Evolutionary conservation across 2,329 filamentous ascomycete species (phyloP), one percentile per base, ranked within the genome.

Genomic region (Colletotrichum horii): DNA sequence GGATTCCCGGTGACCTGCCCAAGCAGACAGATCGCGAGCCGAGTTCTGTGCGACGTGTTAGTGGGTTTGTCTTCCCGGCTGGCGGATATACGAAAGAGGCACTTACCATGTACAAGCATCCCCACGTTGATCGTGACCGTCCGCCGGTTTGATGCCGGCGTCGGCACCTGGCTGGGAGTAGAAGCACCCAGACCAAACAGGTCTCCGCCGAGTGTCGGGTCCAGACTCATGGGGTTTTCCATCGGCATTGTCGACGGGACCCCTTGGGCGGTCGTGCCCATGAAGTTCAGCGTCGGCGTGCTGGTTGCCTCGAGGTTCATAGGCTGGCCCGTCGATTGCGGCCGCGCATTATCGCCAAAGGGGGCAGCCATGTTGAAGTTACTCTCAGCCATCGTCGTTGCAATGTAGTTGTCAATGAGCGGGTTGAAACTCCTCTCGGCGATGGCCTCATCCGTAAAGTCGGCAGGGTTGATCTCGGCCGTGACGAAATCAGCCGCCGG

Each of bases 401-500:
- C 22, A 12, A 22, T 36, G 22, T 36, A 68, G 12, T 24, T 65
- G 19, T 30, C 70, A 24, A 43, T 26, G 19, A n/a, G 15, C 55
- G 28, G 58, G 16, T 16, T 69, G n/a, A 4, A 60, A 2, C 4
- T 19, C 30, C 61, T 11, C 4, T 58, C 72, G 2, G 32, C 7
- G 8, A 15, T 30, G n/a, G 64, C 43, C 3, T 64, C 73, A 11
- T 52, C 38, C 5, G 74, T 55, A 70, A 91, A 87, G 3, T 85
- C 84, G 5, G 80, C 79, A 0, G 86, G 78, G 62, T 90, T 87
- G 26, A 94, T 83, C 65, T 93, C 88, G 11, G 90, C 89, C 64
- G 90, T 89, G 2, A 94, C 87, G 70, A 90, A 92, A 22, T 94
- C 92, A 12, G 89, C 87, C 12, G 87, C 85, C 0, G 90, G 88